Conservation (phyloP, 2,329 filamentous ascomycete species). For the Xylariales sp. region DNA sequence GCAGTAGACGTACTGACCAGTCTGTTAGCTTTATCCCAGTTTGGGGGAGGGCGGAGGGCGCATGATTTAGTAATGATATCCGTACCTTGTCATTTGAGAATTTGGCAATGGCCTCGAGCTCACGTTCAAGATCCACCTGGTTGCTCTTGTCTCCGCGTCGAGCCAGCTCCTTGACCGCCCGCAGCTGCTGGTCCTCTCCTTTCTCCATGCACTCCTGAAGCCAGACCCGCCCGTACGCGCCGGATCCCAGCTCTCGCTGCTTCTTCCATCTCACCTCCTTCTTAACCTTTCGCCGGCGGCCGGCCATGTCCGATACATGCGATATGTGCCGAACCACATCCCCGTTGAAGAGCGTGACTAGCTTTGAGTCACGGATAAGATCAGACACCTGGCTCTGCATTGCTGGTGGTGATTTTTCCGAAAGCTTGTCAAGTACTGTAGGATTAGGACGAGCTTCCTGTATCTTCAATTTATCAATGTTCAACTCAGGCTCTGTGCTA, state of each 20-base stretch:
- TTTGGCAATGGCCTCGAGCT: constrained; percentile 12
- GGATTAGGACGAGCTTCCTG: too few relatives aligned
- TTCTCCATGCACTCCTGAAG: constrained; percentile 4
- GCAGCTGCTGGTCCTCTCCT: neutral
- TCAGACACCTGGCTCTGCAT: constrained; percentile 5
- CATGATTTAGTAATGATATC: neutral
- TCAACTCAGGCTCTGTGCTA: too few relatives aligned
- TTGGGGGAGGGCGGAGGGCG: too few relatives aligned
- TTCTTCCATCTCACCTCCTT: constrained; percentile 6
- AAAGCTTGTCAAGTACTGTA: too few relatives aligned
- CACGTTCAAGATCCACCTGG: constrained; percentile 9
- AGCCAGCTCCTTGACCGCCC: constrained; percentile 12
- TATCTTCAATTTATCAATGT: too few relatives aligned
- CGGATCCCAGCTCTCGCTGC: constrained; percentile 2
- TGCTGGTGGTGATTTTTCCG: too few relatives aligned
- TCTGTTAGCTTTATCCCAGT: too few relatives aligned
- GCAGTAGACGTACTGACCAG: constrained; percentile 12
- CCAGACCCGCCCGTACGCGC: constrained; percentile 8
- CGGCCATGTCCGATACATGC: constrained; percentile 5
- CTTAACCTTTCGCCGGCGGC: neutral
- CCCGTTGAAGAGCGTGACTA: constrained; percentile 7
- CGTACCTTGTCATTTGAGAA: constrained; percentile 11
- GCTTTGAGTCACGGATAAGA: constrained; percentile 10
- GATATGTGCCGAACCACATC: constrained; percentile 3
- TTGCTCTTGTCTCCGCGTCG: constrained; percentile 2